These are phyloP conservation scores for sunflower (Helianthus annuus) DNA, from an alignment of 129 eudicot genomes.

Conservation along the genomic window DNA sequence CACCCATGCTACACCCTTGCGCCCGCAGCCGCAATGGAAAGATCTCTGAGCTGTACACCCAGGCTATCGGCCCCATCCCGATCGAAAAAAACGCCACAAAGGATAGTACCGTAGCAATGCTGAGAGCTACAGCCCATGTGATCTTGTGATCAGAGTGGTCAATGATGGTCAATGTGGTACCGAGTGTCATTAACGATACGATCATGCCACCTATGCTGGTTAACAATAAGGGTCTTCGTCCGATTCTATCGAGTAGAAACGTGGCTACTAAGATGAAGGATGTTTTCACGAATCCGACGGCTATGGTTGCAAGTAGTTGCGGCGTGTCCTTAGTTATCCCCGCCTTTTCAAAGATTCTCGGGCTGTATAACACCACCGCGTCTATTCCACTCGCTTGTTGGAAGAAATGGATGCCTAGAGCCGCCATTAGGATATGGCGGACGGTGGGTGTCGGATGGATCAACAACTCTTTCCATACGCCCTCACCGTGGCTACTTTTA, in stretches of 20 bases:
- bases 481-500: conserved; percentile 34
- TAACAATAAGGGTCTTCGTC: conserved; percentile 53
- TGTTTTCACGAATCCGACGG: conserved; percentile 58
- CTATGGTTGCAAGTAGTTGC: conserved; percentile 60
- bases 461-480: conserved; percentile 59
- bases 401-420: conserved; percentile 58
- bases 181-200: conserved; percentile 30
- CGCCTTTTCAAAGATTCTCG: conserved; percentile 48
- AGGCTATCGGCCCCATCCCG: conserved; percentile 66
- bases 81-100: conserved; percentile 54
- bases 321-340: conserved; percentile 42
- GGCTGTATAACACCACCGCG: conserved; percentile 60
- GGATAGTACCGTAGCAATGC: conserved; percentile 27
- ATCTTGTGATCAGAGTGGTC: conserved; percentile 26
- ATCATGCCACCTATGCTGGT: conserved; percentile 53
- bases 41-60: conserved; percentile 68
- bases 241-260: conserved; percentile 46
- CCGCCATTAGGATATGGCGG: conserved; percentile 49
- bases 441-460: conserved; percentile 60
- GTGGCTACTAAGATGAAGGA: conserved; percentile 52
- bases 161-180: conserved; percentile 30
- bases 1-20: conserved; percentile 50
- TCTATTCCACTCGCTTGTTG: conserved; percentile 70
- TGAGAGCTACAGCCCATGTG: conserved; percentile 47
- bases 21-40: conserved; percentile 56